Percentiles rank a stretch among this genome's conserved stretches.
phyloP scores from a whole-genome alignment of 2,329 filamentous ascomycete species.

The Fusarium chlamydosporum region DNA sequence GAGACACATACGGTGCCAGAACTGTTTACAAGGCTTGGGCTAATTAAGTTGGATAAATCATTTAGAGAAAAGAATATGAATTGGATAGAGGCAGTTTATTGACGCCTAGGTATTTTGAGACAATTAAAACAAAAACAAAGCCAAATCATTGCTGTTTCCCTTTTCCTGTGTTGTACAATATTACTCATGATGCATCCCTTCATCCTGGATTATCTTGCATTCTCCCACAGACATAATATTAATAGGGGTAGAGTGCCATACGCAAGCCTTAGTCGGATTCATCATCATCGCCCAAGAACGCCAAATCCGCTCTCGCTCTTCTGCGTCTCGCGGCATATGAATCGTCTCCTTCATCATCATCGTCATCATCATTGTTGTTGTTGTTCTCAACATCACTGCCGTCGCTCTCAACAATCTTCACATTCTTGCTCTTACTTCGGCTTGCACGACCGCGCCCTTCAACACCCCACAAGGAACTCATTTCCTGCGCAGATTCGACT shows the following conservation, averaged over 20 bases:
- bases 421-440: slow-evolving; percentile 53
- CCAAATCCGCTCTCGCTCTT: slow-evolving; percentile 67
- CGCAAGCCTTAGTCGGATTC: slow-evolving; percentile 67
- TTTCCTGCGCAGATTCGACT: slow-evolving; percentile 86
- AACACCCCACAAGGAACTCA: slow-evolving; percentile 82
- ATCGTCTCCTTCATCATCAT: slow-evolving; percentile 51
- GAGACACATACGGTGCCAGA: slow-evolving; percentile 83
- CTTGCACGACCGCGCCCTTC: slow-evolving; percentile 60
- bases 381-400: slow-evolving; percentile 48
- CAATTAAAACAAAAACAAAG: slow-evolving; percentile 20
- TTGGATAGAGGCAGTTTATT: slow-evolving; percentile 27
- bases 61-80: slow-evolving; percentile 15
- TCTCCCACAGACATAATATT: slow-evolving; percentile 11
- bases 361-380: slow-evolving; percentile 45
- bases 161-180: slow-evolving; percentile 33
- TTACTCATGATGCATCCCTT: slow-evolving; percentile 36
- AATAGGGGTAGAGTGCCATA: slow-evolving; percentile 4
- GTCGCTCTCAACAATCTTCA: slow-evolving; percentile 54
- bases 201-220: slow-evolving; percentile 15
- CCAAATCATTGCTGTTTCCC: slow-evolving; percentile 9
- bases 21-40: slow-evolving; percentile 91
- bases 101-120: slow-evolving; percentile 33
- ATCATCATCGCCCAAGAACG: slow-evolving; percentile 78
- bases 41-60: slow-evolving; percentile 59
- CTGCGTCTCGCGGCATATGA: slow-evolving; percentile 62